Evolutionary conservation across 78 protist species (phyloP), one percentile per base, ranked within the genome.

Genomic region (Polysphondylium violaceum): DNA sequence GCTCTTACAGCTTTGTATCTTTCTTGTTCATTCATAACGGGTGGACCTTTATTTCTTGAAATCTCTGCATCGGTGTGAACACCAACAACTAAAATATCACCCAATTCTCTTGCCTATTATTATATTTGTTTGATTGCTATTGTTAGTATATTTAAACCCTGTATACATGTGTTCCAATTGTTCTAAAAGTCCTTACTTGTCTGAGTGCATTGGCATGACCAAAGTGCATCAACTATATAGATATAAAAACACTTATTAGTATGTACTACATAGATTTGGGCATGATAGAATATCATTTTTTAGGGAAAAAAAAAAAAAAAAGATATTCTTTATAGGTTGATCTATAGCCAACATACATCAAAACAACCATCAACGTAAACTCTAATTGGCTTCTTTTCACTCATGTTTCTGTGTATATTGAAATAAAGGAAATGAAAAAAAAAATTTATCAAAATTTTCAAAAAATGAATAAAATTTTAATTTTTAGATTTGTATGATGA

Each of bases 171-270:
- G 16, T 12, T 23, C 16, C 1, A 2, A 3, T 8, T n/a, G n/a
- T n/a, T n/a, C n/a, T n/a, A n/a, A 27, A 27, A 2, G 25, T 17
- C 93, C n/a, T n/a, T n/a, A n/a, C n/a, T 68, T 89, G 95, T 41
- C 97, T 95, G 25, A 96, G 60, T 6, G 98, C 96, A 67, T 97
- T 97, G 31, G 96, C 97, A 90, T 97, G 98, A 43, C 99, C 98
- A 41, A 90, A 96, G 93, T 95, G 98, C 95, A 95, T 78, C 94
- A 96, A 68, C 89, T 79, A 65, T 33, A 17, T 35, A 19, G 2
- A 31, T 21, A 77, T 47, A 43, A 63, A 31, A 40, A 51, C n/a
- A n/a, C n/a, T n/a, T n/a, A n/a, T n/a, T n/a, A n/a, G n/a, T n/a
- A n/a, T n/a, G n/a, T n/a, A n/a, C n/a, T n/a, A n/a, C n/a, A n/a